Evolutionary conservation across 2,329 filamentous ascomycete species (phyloP).

Genomic region (Penicillium griseofulvum): DNA sequence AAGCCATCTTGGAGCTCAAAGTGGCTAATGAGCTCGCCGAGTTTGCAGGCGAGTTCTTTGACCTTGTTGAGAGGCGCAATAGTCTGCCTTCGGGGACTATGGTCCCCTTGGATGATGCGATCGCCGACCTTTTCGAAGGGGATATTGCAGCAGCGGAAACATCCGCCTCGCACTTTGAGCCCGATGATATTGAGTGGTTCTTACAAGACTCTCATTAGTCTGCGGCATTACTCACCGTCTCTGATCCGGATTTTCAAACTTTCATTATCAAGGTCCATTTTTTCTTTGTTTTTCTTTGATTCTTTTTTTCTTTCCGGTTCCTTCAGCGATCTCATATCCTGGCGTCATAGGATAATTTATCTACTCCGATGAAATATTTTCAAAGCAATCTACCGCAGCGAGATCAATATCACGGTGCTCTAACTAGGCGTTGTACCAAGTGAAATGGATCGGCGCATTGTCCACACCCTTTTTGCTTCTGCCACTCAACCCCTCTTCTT

Average conservation of each 20-base stretch:
- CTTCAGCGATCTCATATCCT: slow-evolving; percentile 5
- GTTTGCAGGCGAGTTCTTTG: slow-evolving; percentile 43
- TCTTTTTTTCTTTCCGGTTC: neutral
- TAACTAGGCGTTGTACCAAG: slow-evolving; percentile 12
- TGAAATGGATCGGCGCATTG: slow-evolving; percentile 4
- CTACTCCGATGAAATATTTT: slow-evolving; percentile 3
- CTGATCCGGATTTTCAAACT: neutral
- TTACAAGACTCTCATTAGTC: slow-evolving; percentile 17
- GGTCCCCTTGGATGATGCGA: neutral
- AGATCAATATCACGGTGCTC: slow-evolving; percentile 9
- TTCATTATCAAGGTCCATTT: neutral
- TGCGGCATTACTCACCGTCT: neutral
- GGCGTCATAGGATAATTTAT: slow-evolving; percentile 4
- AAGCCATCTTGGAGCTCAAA: slow-evolving; percentile 41
- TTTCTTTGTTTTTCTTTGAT: neutral
- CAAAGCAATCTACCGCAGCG: slow-evolving; percentile 13
- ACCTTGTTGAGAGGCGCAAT: slow-evolving; percentile 23
- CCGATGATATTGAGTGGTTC: slow-evolving; percentile 10
- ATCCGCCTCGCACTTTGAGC: slow-evolving; percentile 9
- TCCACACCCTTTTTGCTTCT: slow-evolving; percentile 3
- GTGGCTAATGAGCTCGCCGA: slow-evolving; percentile 44
- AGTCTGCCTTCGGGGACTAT: neutral
- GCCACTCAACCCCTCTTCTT: slow-evolving; percentile 10
- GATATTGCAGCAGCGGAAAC: slow-evolving; percentile 3
- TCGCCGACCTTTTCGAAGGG: slow-evolving; percentile 7